Base-by-base conservation (phyloP, 2,329 filamentous ascomycete species). In the Didymellaceae sp. region DNA sequence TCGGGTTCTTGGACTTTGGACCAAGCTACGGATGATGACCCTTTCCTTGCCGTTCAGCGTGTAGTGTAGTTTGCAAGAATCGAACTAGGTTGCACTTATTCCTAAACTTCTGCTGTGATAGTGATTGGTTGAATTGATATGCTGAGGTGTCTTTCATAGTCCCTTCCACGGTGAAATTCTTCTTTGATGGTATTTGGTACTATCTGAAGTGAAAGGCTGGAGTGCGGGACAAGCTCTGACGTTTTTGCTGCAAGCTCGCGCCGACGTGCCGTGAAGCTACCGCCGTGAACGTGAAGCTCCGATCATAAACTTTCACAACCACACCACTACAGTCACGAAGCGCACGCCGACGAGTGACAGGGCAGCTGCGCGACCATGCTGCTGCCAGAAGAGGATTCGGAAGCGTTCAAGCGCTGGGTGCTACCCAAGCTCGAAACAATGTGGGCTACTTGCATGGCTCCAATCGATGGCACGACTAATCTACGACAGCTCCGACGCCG, bases 401-500 rank as follows among this genome's bases (percentile, higher is more conserved):
- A 81, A 46, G 75, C 82, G 54, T 79, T 94, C 45, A 91, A 90
- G 77, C 79, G 81, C 52, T 93, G 89, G 89, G 85, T 92, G 55
- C 84, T 91, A 55, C 87, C 87, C 74, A 84, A 88, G 56, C 82
- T 92, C 44, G 88, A 90, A 68, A 85, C 88, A 66, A 89, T 87
- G 87, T 89, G 74, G 45, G 86, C 76, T 14, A n/a, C 38, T 22
- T 20, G 10, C 32, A 30, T 20, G 16, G 20, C 22, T 17, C 5
- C 9, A 16, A 16, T 38, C 18, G 18, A 13, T 13, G n/a, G 26
- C 21, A 28, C 17, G 20, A 44, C 38, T 52, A 26, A 52, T 42
- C 21, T 13, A 28, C 17, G 4, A 10, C 40, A 90, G 88, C 44
- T 90, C 88, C 21, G 89, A 92, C 65, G 89, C 88, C 41, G 90